phyloP scores from a whole-genome alignment of 139 green algal species.

The Micromonas commoda region DNA sequence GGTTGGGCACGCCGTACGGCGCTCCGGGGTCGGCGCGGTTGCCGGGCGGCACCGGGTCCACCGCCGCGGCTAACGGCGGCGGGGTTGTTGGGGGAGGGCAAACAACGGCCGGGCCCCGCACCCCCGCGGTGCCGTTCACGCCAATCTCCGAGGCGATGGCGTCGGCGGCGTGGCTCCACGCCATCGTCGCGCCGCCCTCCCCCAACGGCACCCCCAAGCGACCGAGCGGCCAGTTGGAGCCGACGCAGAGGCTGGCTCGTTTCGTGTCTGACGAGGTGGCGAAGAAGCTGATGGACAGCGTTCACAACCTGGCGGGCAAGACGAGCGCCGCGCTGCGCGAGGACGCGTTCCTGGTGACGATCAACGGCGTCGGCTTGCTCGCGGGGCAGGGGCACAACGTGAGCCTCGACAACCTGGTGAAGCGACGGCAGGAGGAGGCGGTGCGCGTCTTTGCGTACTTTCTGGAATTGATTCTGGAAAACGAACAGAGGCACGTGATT shows the following conservation, averaged over 20 bases:
- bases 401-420: neutral
- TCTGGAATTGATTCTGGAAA: neutral
- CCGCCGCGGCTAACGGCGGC: too few species aligned
- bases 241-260: too few species aligned
- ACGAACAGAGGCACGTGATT: neutral
- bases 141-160: constrained; percentile 11
- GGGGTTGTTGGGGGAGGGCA: neutral
- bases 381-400: neutral
- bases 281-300: neutral
- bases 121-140: constrained; percentile 3
- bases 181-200: neutral
- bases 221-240: too few species aligned
- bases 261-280: neutral
- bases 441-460: constrained; percentile 5
- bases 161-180: constrained; percentile 5
- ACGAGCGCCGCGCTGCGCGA: neutral
- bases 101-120: too few species aligned
- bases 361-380: neutral
- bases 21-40: too few species aligned
- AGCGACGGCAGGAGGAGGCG: neutral
- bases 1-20: too few species aligned
- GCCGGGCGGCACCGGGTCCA: neutral
- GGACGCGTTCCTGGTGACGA: neutral
- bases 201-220: too few species aligned
- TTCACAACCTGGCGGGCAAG: neutral